phyloP scores from a whole-genome alignment of 352 stramenopile genomes.

The Phytophthora podocarpi region DNA sequence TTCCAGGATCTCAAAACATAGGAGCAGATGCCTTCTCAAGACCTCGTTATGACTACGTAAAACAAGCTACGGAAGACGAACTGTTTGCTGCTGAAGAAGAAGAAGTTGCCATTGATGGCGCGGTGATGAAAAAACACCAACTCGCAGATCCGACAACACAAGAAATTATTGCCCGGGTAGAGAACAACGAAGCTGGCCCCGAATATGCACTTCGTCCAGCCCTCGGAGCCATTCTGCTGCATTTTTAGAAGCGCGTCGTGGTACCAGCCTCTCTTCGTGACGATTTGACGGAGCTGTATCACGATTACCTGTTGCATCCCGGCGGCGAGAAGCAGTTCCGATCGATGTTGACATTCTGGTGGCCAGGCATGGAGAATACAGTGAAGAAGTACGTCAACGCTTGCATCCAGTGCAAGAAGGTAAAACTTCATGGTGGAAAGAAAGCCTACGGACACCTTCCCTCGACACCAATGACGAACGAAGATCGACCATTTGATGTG shows the following conservation, averaged over 20 bases:
- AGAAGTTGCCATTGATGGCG: constrained; percentile 4
- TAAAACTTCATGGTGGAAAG: constrained; percentile 1
- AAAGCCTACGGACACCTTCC: constrained; percentile 1
- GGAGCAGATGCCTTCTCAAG: constrained; percentile 12
- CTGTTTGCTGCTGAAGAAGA: neutral
- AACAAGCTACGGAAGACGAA: constrained; percentile 3
- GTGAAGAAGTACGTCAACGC: neutral
- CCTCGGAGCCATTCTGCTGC: neutral
- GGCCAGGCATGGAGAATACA: constrained; percentile 6
- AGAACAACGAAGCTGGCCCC: neutral
- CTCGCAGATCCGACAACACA: neutral
- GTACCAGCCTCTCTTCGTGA: too few species aligned
- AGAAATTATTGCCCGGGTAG: neutral
- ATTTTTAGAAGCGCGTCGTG: constrained; percentile 12
- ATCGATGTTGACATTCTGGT: constrained; percentile 8
- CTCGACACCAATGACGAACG: neutral
- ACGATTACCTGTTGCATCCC: too few species aligned
- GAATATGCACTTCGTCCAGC: constrained; percentile 4
- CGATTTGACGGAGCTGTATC: too few species aligned
- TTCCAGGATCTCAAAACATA: neutral
- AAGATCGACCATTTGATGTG: neutral
- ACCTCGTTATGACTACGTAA: neutral
- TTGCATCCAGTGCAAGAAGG: neutral
- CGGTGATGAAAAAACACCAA: constrained; percentile 14
- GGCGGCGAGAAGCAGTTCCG: too few species aligned